Evolutionary conservation across 352 stramenopile genomes (phyloP), one percentile per base, ranked within the genome.

Genomic region (Hyphochytrium catenoides): DNA sequence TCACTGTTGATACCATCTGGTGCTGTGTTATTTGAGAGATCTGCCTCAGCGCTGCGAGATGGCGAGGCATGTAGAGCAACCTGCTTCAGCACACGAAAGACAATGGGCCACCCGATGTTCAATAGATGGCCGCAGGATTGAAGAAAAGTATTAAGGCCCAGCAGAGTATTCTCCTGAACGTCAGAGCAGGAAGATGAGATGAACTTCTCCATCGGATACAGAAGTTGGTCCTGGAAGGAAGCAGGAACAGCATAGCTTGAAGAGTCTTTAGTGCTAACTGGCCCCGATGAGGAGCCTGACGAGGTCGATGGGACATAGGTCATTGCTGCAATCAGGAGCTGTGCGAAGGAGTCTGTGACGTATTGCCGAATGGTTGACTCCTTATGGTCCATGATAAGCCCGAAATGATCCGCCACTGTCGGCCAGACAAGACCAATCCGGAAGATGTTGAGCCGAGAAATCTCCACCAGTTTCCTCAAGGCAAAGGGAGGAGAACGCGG

Each of bases 81-180:
- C 47, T 70, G 54, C 37, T 74, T 52, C 1, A 85, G 50, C 12
- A 63, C 52, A 11, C 53, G 44, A n/a, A 83, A 45, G 5, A 83
- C 47, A 21, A 75, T 34, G 3, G 64, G 63, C 67, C 66, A 82
- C 3, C 63, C 64, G 22, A 51, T 53, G 26, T 56, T 59, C 23
- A 85, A 54, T 17, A 82, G 36, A 28, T 81, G 68, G 1, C 68
- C 68, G 31, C 58, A 79, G 0, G 56, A 46, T 28, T 81, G 76
- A 5, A 82, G 52, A 25, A 85, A 31, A n/a, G 77, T 68, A 4
- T 82, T 51, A 24, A 82, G 54, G 0, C 62, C 67, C 9, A 53
- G 48, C 1, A 82, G 51, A 23, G 55, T 52, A 3, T 63, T 58
- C 19, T 85, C 70, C 41, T 74, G 26, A 30, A n/a, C 26, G 26